phyloP scores from a whole-genome alignment of 2,329 filamentous ascomycete genomes.

The Colletotrichum sp. region DNA sequence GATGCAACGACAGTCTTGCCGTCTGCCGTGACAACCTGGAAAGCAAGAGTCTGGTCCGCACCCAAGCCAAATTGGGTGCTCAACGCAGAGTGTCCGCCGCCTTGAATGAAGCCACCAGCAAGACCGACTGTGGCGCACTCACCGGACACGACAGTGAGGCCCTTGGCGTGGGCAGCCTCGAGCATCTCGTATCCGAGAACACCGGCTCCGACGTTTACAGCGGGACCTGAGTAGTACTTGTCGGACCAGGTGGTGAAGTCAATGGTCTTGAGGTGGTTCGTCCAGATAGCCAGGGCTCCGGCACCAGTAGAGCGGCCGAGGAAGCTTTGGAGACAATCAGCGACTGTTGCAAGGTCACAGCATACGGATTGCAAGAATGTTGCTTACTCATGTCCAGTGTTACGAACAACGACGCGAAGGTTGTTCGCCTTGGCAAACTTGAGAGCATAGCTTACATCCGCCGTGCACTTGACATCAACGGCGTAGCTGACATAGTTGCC shows the following conservation, averaged over 20 bases:
- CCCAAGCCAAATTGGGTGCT: constrained; percentile 47
- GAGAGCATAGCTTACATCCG: constrained; percentile 36
- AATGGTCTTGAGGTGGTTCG: constrained; percentile 44
- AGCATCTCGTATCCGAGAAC: constrained; percentile 53
- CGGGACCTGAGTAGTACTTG: constrained; percentile 52
- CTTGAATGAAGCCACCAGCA: constrained; percentile 53
- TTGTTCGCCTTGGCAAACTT: constrained; percentile 36
- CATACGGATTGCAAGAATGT: not conserved
- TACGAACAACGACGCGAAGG: constrained; percentile 39
- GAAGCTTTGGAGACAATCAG: constrained; percentile 20
- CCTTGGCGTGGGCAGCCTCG: constrained; percentile 34
- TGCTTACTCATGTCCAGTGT: constrained; percentile 35
- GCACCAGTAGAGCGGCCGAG: constrained; percentile 41
- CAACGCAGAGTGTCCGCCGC: constrained; percentile 51
- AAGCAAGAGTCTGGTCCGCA: constrained; percentile 53
- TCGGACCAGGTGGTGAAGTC: constrained; percentile 42
- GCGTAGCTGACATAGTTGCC: constrained; percentile 50
- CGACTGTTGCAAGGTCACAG: not conserved
- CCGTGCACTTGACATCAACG: constrained; percentile 34
- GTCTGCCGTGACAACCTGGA: constrained; percentile 47
- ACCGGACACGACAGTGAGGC: constrained; percentile 16
- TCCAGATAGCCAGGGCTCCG: constrained; percentile 43
- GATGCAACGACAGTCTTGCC: constrained; percentile 48
- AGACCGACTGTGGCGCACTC: constrained; percentile 28
- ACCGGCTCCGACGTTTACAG: constrained; percentile 59